Conservation (phyloP, 441 rosid genomes). For the Croton laevigatus region DNA sequence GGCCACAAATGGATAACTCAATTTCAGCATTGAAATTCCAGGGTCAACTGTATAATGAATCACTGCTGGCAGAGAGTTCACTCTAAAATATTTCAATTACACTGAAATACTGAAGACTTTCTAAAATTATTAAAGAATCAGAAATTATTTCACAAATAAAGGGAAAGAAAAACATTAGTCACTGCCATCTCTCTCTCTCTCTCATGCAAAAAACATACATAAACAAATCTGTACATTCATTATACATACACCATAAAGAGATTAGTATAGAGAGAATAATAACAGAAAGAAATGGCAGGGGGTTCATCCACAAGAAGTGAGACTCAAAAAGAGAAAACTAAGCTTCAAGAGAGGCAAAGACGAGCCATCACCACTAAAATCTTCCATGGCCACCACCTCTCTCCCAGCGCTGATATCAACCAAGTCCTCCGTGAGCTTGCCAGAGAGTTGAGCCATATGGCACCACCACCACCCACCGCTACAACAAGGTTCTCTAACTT, state of each 20-base stretch:
- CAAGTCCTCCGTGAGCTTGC: slow-evolving; percentile 52
- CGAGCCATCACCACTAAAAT: slow-evolving; percentile 50
- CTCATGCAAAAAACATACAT: slow-evolving; percentile 29
- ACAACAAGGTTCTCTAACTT: slow-evolving; percentile 21
- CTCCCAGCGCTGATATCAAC: slow-evolving; percentile 48
- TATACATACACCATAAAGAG: background rate
- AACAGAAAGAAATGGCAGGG: slow-evolving; percentile 8
- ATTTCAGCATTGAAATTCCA: too few species aligned
- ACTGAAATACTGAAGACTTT: too few species aligned
- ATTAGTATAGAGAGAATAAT: too few species aligned
- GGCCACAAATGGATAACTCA: too few species aligned
- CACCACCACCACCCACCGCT: slow-evolving; percentile 52
- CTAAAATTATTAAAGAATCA: too few species aligned
- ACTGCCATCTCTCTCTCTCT: slow-evolving; percentile 1
- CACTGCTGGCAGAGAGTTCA: too few species aligned
- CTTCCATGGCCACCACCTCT: slow-evolving; percentile 45
- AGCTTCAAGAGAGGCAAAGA: slow-evolving; percentile 50
- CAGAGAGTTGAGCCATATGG: slow-evolving; percentile 46
- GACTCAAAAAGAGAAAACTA: slow-evolving; percentile 51
- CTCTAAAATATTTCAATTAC: too few species aligned
- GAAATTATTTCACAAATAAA: too few species aligned
- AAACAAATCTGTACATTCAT: slow-evolving; percentile 15
- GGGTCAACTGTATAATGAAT: too few species aligned
- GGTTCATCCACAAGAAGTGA: slow-evolving; percentile 34
- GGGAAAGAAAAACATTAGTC: background rate